These are phyloP conservation scores for Cucurbita argyrosperma DNA, from an alignment of 306 rosid genomes.

Conservation along the genomic window DNA sequence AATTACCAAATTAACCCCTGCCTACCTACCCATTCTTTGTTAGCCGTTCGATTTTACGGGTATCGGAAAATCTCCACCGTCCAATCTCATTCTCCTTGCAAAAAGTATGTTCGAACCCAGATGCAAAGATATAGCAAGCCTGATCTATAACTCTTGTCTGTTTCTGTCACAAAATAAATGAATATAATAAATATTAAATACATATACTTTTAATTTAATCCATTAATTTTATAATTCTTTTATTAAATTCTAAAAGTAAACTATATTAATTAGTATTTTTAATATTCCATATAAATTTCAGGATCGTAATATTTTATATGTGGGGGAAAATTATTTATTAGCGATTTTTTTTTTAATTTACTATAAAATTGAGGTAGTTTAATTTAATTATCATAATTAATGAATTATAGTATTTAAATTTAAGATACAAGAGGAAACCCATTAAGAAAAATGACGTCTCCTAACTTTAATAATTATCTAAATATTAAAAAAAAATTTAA, in stretches of 20 bases:
- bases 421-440: not conserved
- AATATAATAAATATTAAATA: no score
- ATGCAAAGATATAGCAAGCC: not conserved
- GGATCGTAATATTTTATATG: no score
- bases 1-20: not conserved
- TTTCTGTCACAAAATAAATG: not conserved
- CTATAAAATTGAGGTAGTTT: no score
- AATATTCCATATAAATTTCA: no score
- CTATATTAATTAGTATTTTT: no score
- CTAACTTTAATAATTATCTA: not conserved
- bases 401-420: no score
- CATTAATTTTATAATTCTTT: not conserved
- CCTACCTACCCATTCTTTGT: rapidly evolving
- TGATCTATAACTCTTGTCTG: not conserved
- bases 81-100: not conserved
- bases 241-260: not conserved
- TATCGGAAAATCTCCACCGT: not conserved
- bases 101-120: not conserved
- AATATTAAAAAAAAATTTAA: not conserved
- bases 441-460: not conserved
- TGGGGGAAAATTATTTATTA: no score
- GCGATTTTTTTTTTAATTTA: no score
- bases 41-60: not conserved
- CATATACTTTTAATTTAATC: no score
- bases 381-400: no score